These are phyloP conservation scores for Yamadazyma laniorum DNA, from an alignment of 805 yeast genomes.

Conservation along the genomic window DNA sequence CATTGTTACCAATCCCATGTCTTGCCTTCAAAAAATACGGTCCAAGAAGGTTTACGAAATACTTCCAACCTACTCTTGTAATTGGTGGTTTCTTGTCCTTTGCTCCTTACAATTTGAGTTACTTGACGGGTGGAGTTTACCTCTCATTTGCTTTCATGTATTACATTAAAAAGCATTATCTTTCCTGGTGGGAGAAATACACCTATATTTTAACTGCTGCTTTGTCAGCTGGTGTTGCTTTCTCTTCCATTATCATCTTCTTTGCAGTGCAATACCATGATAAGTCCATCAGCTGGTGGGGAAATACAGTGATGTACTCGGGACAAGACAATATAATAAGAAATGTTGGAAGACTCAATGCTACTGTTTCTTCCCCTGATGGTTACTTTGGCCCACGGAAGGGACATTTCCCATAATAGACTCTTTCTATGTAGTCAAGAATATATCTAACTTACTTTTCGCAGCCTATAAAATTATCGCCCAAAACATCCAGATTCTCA, in stretches of 20 bases:
- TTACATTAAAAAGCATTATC: conserved; percentile 46
- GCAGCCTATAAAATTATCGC: no score
- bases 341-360: conserved; percentile 26
- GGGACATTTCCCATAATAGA: conserved; percentile 29
- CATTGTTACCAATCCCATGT: conserved; percentile 34
- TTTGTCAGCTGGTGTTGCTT: conserved; percentile 57
- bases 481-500: no score
- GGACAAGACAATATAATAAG: conserved; percentile 40
- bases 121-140: conserved; percentile 58
- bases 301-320: conserved; percentile 36
- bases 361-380: conserved; percentile 25
- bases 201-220: conserved; percentile 60
- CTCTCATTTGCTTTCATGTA: conserved; percentile 56
- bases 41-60: conserved; percentile 27
- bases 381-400: conserved; percentile 30
- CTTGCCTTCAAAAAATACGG: conserved; percentile 34
- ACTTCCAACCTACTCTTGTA: conserved; percentile 54
- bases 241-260: conserved; percentile 57
- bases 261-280: conserved; percentile 48
- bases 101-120: conserved; percentile 52
- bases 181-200: conserved; percentile 69
- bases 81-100: conserved; percentile 47
- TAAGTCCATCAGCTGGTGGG: conserved; percentile 60
- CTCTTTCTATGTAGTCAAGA: no score
- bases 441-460: no score